Conservation (phyloP, 2,329 filamentous ascomycete species). For the Verticillium albo-atrum region DNA sequence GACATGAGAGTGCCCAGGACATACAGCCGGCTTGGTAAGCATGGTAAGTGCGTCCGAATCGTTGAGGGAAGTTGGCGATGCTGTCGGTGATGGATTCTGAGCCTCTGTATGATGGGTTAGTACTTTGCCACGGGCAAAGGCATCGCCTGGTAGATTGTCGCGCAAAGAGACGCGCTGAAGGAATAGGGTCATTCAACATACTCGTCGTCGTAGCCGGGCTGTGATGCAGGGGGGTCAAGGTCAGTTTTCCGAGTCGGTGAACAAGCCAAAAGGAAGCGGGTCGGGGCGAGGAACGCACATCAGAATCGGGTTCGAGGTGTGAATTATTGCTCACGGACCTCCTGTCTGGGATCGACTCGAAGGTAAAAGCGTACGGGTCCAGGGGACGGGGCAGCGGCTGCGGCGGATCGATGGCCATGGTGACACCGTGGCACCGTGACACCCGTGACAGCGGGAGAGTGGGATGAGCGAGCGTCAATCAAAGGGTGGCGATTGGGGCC, state of each 20-base stretch:
- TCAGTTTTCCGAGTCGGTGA: neutral
- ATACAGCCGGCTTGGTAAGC: slow-evolving; percentile 42
- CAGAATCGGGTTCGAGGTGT: slow-evolving; percentile 10
- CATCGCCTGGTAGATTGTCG: neutral
- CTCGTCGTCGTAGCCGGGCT: neutral
- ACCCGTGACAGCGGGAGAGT: too few species aligned
- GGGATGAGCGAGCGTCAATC: slow-evolving; percentile 2
- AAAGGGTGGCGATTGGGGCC: neutral
- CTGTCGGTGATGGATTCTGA: slow-evolving; percentile 36
- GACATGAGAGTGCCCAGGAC: slow-evolving; percentile 14
- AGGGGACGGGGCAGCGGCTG: slow-evolving; percentile 6
- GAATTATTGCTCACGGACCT: slow-evolving; percentile 12
- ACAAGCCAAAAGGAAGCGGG: neutral
- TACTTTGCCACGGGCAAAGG: neutral
- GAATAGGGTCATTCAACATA: neutral
- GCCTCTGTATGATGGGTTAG: slow-evolving; percentile 7
- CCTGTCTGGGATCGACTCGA: slow-evolving; percentile 12
- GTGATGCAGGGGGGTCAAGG: neutral
- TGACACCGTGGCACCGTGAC: neutral
- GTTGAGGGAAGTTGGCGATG: slow-evolving; percentile 34
- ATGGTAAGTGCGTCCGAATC: slow-evolving; percentile 43
- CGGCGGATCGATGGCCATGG: slow-evolving; percentile 1
- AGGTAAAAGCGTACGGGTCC: slow-evolving; percentile 12
- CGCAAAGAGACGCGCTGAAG: neutral
- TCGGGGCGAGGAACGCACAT: slow-evolving; percentile 4